Base-by-base conservation (phyloP, 306 rosid species). In the Dryas octopetala region DNA sequence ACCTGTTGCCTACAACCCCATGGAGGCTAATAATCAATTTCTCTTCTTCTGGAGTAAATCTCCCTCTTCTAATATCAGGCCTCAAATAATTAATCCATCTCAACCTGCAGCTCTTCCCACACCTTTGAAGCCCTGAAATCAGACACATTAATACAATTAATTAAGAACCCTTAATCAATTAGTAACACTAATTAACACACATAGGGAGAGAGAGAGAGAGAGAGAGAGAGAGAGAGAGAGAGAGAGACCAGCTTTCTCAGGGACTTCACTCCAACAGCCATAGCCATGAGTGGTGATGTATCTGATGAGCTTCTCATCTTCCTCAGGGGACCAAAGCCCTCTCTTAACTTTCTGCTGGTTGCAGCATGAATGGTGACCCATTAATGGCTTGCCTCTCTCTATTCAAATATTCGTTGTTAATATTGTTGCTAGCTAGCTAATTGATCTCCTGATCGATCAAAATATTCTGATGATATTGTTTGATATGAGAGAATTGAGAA, bases 321-420 rank as follows among this genome's bases (percentile, higher is more conserved):
- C 98, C 74, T 95, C 98, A 1, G 98, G 98, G 1, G 97, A 91
- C 98, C 98, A 95, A 62, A 95, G 97, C 4, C 98, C 98, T 86
- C 98, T 86, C 92, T 95, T 95, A 50, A 95, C 98, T 85, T 95
- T 95, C 77, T 92, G 97, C 75, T 95, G 97, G 85, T 95, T 95
- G 86, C 98, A 95, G 89, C 98, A 95, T 63, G 97, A 92, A 80
- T 95, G 98, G 76, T 92, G 98, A 53, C 98, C 97, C 98, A 95
- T 91, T 63, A 32, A 26, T 28, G 61, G 28, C 40, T 65, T 38
- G 32, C 38, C 38, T 32, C 38, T 32, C 38, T 32, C 38, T 32
- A 32, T 32, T 1, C 38, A 32, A 32, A 32, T 32, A 32, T 32
- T 32, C 38, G 2, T 32, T 32, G 38, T 32, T 32, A 32, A 32